Evolutionary conservation across 306 rosid genomes (phyloP).

Genomic region (Cicer arietinum): DNA sequence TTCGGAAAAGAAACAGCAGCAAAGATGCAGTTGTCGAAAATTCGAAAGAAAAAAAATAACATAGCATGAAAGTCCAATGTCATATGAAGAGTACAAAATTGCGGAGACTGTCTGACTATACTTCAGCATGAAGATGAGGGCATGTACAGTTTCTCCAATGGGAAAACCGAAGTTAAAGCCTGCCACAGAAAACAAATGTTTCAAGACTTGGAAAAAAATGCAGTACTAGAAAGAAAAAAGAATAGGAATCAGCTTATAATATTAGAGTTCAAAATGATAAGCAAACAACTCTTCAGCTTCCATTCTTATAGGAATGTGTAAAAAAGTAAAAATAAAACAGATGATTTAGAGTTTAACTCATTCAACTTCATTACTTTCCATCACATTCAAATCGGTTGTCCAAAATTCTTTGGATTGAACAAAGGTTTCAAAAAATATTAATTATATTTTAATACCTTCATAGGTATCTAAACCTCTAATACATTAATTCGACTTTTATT

Average conservation of each 20-base stretch:
- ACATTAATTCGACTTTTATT: no score
- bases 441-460: no score
- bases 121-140: slow-evolving; percentile 10
- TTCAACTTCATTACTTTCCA: no score
- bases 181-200: slow-evolving; percentile 20
- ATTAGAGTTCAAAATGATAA: neutral
- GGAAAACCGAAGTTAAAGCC: slow-evolving; percentile 13
- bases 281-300: neutral
- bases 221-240: slow-evolving; percentile 17
- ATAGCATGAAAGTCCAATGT: neutral
- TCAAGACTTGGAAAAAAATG: slow-evolving; percentile 25
- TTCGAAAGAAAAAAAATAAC: neutral
- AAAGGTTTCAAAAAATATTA: no score
- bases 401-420: no score
- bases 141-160: neutral
- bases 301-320: no score
- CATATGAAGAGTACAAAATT: slow-evolving; percentile 3
- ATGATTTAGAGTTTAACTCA: no score
- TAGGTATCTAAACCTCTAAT: no score
- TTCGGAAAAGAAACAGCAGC: neutral
- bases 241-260: neutral
- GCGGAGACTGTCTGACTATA: neutral
- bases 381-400: no score
- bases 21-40: neutral
- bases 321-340: no score